phyloP scores from a whole-genome alignment of 2,329 filamentous ascomycete species.

The Helminthosporium solani region DNA sequence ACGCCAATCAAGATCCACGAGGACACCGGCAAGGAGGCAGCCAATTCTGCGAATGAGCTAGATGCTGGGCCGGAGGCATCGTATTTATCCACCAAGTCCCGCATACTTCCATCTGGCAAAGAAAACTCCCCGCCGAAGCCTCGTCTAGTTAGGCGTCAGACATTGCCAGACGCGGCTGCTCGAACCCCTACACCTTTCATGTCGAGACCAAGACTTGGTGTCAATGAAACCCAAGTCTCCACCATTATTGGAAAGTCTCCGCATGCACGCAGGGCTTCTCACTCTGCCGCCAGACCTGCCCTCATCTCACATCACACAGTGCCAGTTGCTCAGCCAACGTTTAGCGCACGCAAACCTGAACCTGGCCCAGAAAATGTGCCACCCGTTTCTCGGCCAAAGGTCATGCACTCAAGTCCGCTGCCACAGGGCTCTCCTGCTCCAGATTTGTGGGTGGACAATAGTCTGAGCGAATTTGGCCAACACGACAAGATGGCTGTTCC shows the following conservation, averaged over 20 bases:
- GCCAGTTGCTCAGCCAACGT: slow-evolving; percentile 13
- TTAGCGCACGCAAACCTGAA: slow-evolving; percentile 19
- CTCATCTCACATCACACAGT: slow-evolving; percentile 11
- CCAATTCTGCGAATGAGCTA: slow-evolving; percentile 9
- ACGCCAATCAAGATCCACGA: slow-evolving; percentile 34
- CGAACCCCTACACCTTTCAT: slow-evolving; percentile 9
- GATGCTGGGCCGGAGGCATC: slow-evolving; percentile 15
- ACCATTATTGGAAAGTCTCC: slow-evolving; percentile 25
- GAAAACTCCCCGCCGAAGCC: slow-evolving; percentile 34
- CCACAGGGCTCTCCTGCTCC: slow-evolving; percentile 30
- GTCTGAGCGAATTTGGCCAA: slow-evolving; percentile 29
- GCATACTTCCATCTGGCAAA: slow-evolving; percentile 23
- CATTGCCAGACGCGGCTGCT: slow-evolving; percentile 18
- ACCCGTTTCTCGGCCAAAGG: slow-evolving; percentile 17
- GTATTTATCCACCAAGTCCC: slow-evolving; percentile 17
- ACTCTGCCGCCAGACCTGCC: slow-evolving; percentile 13
- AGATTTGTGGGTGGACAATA: slow-evolving; percentile 33
- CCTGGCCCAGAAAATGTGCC: slow-evolving; percentile 25
- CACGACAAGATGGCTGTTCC: slow-evolving; percentile 38
- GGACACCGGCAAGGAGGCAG: slow-evolving; percentile 26
- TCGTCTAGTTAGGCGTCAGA: slow-evolving; percentile 24
- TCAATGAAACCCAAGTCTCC: slow-evolving; percentile 20
- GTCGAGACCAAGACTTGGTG: slow-evolving; percentile 14
- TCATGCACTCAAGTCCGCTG: slow-evolving; percentile 32
- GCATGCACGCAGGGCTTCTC: slow-evolving; percentile 4